phyloP scores from a whole-genome alignment of 164 flowering plant species.

The Malania oleifera region DNA sequence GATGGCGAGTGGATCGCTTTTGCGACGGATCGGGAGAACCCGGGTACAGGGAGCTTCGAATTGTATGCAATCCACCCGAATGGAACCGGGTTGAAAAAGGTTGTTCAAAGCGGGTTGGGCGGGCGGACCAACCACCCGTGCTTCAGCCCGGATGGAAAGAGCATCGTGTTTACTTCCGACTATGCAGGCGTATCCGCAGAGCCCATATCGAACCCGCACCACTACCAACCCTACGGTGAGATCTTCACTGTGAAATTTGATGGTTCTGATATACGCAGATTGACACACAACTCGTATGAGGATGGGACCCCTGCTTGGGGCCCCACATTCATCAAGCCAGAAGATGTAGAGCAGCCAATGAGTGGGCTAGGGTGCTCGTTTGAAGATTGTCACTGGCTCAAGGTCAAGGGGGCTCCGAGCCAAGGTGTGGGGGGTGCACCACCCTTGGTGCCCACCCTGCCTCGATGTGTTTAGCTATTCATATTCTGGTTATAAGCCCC shows the following conservation, averaged over 20 bases:
- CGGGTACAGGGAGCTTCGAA: conserved; percentile 64
- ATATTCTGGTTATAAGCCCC: too few species aligned
- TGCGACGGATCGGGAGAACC: conserved; percentile 66
- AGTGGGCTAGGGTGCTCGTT: conserved; percentile 40
- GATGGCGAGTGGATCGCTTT: conserved; percentile 89
- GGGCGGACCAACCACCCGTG: conserved; percentile 80
- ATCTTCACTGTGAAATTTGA: conserved; percentile 54
- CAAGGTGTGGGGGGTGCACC: not conserved
- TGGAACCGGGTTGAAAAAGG: conserved; percentile 65
- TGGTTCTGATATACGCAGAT: conserved; percentile 52
- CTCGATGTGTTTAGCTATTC: conserved; percentile 19
- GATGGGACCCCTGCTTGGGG: conserved; percentile 94
- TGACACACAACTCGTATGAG: conserved; percentile 81
- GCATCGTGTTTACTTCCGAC: conserved; percentile 69
- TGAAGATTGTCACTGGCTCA: conserved; percentile 81
- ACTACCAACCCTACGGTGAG: conserved; percentile 88
- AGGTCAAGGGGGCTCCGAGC: conserved; percentile 21
- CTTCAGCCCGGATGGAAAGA: conserved; percentile 75
- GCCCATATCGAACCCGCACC: conserved; percentile 79
- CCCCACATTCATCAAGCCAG: conserved; percentile 34
- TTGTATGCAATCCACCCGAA: conserved; percentile 69
- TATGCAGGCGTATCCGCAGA: conserved; percentile 81
- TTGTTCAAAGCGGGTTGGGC: conserved; percentile 53
- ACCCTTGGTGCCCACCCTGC: not conserved
- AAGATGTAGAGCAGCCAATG: conserved; percentile 35